A percentile compares a stretch with the other conserved stretches of the same genome.
Evolutionary conservation across 805 yeast species (phyloP).

Genomic region (Pichia pseudocactophila): DNA sequence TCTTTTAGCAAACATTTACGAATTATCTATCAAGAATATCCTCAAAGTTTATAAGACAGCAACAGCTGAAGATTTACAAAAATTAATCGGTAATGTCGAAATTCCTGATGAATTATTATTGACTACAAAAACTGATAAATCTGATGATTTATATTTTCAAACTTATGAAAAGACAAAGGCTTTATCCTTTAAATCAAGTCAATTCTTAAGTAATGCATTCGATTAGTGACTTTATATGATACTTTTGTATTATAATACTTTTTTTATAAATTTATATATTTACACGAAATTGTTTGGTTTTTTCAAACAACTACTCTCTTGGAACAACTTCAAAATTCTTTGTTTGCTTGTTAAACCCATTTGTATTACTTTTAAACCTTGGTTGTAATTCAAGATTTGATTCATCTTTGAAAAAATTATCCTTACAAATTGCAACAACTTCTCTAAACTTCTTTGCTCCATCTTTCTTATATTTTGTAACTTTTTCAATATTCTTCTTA

Average conservation of each 20-base stretch:
- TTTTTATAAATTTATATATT: neutral
- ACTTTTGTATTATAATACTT: no score
- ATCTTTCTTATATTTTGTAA: conserved; percentile 36
- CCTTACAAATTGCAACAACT: conserved; percentile 52
- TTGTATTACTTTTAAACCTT: conserved; percentile 22
- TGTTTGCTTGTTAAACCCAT: conserved; percentile 26
- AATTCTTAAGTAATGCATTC: conserved; percentile 40
- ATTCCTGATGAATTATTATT: neutral
- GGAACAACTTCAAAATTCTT: conserved; percentile 26
- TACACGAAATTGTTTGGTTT: conserved; percentile 1
- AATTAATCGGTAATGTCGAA: neutral
- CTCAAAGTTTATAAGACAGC: conserved; percentile 21
- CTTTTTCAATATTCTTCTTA: conserved; percentile 43
- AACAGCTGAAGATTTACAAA: conserved; percentile 15
- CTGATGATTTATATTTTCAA: conserved; percentile 40
- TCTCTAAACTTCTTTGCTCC: conserved; percentile 47
- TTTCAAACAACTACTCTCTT: conserved; percentile 15
- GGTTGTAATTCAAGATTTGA: conserved; percentile 17
- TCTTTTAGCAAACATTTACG: conserved; percentile 18
- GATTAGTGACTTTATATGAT: neutral
- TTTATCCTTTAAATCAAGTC: conserved; percentile 49
- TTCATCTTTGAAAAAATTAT: conserved; percentile 31
- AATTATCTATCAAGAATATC: conserved; percentile 18
- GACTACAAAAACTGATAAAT: neutral
- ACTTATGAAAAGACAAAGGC: conserved; percentile 63